Conservation (phyloP, 371 early-diverging fungal species). For the Enterospora canceri region DNA sequence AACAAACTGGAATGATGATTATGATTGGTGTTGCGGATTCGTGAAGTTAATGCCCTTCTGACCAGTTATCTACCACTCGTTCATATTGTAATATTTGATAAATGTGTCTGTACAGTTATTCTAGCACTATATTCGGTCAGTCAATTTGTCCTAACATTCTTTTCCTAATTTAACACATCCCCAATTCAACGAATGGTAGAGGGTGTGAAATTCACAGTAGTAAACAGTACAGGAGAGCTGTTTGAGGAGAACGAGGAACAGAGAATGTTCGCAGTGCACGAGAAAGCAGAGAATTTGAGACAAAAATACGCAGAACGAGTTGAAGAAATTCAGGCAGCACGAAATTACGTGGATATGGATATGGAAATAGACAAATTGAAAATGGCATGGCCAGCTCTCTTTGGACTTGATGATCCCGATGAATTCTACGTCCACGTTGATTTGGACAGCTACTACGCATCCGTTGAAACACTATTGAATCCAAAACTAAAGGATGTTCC, state of each 20-base stretch:
- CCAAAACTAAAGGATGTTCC: constrained; percentile 59
- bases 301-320: not conserved
- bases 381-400: constrained; percentile 26
- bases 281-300: constrained; percentile 6
- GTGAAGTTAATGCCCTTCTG: too few relatives aligned
- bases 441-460: constrained; percentile 79
- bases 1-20: too few relatives aligned
- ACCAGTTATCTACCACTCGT: too few relatives aligned
- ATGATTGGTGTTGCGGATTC: too few relatives aligned
- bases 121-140: not conserved
- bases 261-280: constrained; percentile 5
- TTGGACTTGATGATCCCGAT: not conserved
- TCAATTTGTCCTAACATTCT: not conserved
- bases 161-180: not conserved
- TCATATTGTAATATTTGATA: too few relatives aligned
- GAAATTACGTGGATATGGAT: not conserved
- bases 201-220: not conserved
- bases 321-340: not conserved
- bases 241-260: constrained; percentile 25
- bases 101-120: too few relatives aligned
- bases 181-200: not conserved
- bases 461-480: constrained; percentile 63
- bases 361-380: not conserved
- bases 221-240: not conserved
- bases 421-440: constrained; percentile 62